Percentiles rank a stretch among this genome's conserved stretches.
phyloP scores from a whole-genome alignment of 441 rosid genomes.

The Adansonia grandidieri region DNA sequence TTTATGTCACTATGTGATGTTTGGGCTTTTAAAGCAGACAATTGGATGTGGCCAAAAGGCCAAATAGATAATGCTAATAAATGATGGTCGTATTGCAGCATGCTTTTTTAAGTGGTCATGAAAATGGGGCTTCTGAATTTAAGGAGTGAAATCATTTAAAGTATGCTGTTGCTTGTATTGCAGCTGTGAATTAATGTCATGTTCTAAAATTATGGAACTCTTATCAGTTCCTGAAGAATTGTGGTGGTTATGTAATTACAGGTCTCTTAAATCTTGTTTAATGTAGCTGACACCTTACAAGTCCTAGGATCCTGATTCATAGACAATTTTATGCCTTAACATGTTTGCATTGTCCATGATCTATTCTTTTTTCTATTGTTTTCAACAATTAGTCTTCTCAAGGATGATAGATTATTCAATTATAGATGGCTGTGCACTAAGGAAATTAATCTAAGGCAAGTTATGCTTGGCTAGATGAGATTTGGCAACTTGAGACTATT shows the following conservation, averaged over 20 bases:
- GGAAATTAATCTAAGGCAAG: neutral
- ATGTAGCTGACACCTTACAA: neutral
- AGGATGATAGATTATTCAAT: neutral
- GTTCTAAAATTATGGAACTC: neutral
- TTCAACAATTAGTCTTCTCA: slow-evolving; percentile 5
- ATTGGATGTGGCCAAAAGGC: neutral
- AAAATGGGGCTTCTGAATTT: neutral
- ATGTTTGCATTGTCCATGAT: neutral
- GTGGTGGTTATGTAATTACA: neutral
- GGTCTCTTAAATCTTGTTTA: slow-evolving; percentile 4
- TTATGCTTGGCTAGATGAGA: neutral
- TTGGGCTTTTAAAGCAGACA: neutral
- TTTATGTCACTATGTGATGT: neutral
- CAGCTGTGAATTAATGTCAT: slow-evolving; percentile 1
- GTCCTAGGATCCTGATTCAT: slow-evolving; percentile 6
- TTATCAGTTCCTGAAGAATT: neutral
- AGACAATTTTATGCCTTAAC: neutral
- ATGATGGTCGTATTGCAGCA: neutral
- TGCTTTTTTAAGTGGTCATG: slow-evolving; percentile 7
- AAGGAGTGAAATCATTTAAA: neutral
- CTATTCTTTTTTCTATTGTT: neutral
- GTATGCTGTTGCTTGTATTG: neutral
- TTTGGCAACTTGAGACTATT: slow-evolving; percentile 4
- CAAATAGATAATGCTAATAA: neutral
- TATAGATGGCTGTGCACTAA: neutral